A percentile compares a stretch with the other conserved stretches of the same genome.
phyloP scores from a whole-genome alignment of 1,139 yeast species.

The Lodderomyces oxycetoniae region DNA sequence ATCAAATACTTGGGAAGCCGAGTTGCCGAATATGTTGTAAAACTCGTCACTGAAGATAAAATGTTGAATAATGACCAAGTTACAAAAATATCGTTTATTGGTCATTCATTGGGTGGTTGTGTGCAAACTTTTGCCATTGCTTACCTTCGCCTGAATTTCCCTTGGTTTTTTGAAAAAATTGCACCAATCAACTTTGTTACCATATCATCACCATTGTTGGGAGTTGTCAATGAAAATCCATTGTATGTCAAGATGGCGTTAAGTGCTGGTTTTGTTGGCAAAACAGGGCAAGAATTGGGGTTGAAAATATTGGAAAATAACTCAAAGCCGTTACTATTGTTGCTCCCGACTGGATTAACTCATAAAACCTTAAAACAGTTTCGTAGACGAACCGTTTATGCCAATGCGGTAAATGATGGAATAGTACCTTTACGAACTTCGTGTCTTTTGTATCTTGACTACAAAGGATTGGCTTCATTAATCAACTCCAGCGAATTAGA shows the following conservation, averaged over 20 bases:
- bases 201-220: conserved; percentile 84
- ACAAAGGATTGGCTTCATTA: conserved; percentile 45
- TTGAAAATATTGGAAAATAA: conserved; percentile 39
- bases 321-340: conserved; percentile 59
- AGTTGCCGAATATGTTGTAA: conserved; percentile 70
- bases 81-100: conserved; percentile 72
- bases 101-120: conserved; percentile 90
- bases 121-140: conserved; percentile 91
- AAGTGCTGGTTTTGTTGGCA: conserved; percentile 86
- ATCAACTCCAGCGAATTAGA: conserved; percentile 13
- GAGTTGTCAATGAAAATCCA: conserved; percentile 83
- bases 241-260: conserved; percentile 78
- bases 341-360: conserved; percentile 80
- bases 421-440: conserved; percentile 91
- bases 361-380: conserved; percentile 62
- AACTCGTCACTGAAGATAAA: conserved; percentile 45
- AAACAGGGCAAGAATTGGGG: conserved; percentile 89
- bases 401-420: conserved; percentile 82
- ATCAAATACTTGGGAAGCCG: conserved; percentile 79
- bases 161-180: conserved; percentile 63
- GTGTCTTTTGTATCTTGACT: conserved; percentile 68
- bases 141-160: conserved; percentile 57
- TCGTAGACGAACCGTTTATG: conserved; percentile 66
- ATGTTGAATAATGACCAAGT: conserved; percentile 34
- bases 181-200: conserved; percentile 80